Conservation (phyloP, 1,284 basidiomycete species). For the Papiliotrema fonsecae region DNA sequence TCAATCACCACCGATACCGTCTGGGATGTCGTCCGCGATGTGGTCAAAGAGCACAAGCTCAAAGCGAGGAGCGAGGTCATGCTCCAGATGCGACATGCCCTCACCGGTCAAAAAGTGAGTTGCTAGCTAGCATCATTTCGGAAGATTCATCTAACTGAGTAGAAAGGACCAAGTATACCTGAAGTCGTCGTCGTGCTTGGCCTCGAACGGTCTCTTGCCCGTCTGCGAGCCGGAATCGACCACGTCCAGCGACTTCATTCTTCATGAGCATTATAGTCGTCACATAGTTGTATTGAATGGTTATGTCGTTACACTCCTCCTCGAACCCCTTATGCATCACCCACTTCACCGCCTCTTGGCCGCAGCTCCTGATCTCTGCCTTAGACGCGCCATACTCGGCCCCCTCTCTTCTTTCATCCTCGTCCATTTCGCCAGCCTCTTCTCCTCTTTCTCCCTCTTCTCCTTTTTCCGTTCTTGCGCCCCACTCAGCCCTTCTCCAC, state of each 20-base stretch:
- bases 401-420: not conserved
- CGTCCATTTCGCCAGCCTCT: not conserved
- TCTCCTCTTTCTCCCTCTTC: constrained; percentile 15
- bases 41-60: constrained; percentile 48
- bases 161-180: constrained; percentile 34
- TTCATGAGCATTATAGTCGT: too few relatives aligned
- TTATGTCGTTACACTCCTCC: too few relatives aligned
- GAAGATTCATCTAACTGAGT: not conserved
- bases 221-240: constrained; percentile 19
- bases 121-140: not conserved
- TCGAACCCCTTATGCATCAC: too few relatives aligned
- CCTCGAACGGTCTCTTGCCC: constrained; percentile 12
- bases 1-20: constrained; percentile 26
- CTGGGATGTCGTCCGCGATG: constrained; percentile 52
- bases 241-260: constrained; percentile 8
- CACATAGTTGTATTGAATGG: too few relatives aligned
- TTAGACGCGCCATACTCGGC: not conserved
- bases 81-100: constrained; percentile 65
- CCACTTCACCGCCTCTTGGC: too few relatives aligned
- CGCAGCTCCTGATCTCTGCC: not conserved
- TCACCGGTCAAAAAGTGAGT: constrained; percentile 73
- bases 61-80: constrained; percentile 58
- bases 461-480: constrained; percentile 9
- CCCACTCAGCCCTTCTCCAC: constrained; percentile 1
- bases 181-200: constrained; percentile 32